Evolutionary conservation across 2,329 filamentous ascomycete species (phyloP).

Genomic region (Trichoderma afroharzianum): DNA sequence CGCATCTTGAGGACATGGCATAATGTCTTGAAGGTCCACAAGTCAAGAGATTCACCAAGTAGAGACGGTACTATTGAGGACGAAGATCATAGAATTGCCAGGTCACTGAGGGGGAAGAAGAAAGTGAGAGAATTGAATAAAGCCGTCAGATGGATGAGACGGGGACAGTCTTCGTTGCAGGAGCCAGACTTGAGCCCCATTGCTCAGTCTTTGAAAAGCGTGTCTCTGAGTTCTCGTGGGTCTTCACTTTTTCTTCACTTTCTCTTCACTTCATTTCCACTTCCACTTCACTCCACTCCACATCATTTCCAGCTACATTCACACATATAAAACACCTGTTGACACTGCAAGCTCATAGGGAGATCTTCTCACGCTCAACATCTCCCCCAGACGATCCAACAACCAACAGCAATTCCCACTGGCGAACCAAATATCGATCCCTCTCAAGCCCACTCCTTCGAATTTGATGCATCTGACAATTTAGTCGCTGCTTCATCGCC

Average conservation of each 20-base stretch:
- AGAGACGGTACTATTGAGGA: slow-evolving; percentile 29
- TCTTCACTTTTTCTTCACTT: background rate
- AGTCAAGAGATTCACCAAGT: slow-evolving; percentile 37
- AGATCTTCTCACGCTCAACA: slow-evolving; percentile 1
- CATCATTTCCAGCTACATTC: background rate
- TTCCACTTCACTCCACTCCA: background rate
- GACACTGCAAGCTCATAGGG: background rate
- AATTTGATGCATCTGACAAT: background rate
- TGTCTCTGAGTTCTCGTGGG: slow-evolving; percentile 26
- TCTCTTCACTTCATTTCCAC: background rate
- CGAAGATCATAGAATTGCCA: slow-evolving; percentile 40
- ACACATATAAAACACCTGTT: background rate
- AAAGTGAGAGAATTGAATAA: slow-evolving; percentile 29
- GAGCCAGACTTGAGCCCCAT: slow-evolving; percentile 50
- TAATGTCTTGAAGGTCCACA: slow-evolving; percentile 32
- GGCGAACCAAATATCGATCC: background rate
- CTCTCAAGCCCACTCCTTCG: background rate
- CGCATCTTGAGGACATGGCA: slow-evolving; percentile 32
- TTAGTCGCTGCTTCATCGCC: background rate
- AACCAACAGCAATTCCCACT: background rate
- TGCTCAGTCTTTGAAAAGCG: slow-evolving; percentile 38
- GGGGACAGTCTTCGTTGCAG: slow-evolving; percentile 50
- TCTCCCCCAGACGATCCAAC: background rate
- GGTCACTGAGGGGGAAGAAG: slow-evolving; percentile 41
- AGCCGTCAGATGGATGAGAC: slow-evolving; percentile 43